Evolutionary conservation across 192 early-diverging fungal species (phyloP).

Genomic region (Podila minutissima): DNA sequence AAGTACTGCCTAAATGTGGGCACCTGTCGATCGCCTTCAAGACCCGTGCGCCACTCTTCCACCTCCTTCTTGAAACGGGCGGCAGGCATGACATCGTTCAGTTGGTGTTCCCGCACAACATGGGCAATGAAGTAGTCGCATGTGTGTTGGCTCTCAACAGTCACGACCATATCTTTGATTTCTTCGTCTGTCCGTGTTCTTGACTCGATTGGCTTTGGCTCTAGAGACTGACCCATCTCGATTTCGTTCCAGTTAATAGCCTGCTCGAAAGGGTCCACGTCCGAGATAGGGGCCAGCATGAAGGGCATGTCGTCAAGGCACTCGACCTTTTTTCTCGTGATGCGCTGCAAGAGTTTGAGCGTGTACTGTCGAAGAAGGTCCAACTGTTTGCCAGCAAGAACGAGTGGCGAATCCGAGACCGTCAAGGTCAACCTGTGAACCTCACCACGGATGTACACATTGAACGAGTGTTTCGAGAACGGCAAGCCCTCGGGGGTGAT

Average conservation of each 20-base stretch:
- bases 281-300: slow-evolving; percentile 62
- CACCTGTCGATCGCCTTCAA: background rate
- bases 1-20: slow-evolving; percentile 57
- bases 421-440: slow-evolving; percentile 19
- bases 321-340: slow-evolving; percentile 55
- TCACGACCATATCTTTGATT: slow-evolving; percentile 41
- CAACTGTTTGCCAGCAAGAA: slow-evolving; percentile 39
- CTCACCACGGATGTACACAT: slow-evolving; percentile 41
- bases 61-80: slow-evolving; percentile 10
- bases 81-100: slow-evolving; percentile 10
- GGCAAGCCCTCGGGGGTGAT: slow-evolving; percentile 55
- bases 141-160: slow-evolving; percentile 47
- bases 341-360: slow-evolving; percentile 54
- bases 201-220: slow-evolving; percentile 1
- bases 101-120: slow-evolving; percentile 35
- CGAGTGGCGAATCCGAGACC: background rate
- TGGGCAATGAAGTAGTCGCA: slow-evolving; percentile 58
- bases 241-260: slow-evolving; percentile 62
- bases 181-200: slow-evolving; percentile 15
- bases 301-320: slow-evolving; percentile 65
- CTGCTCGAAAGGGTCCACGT: slow-evolving; percentile 16
- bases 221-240: slow-evolving; percentile 5
- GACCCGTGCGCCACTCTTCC: background rate
- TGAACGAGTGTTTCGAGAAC: slow-evolving; percentile 17
- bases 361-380: slow-evolving; percentile 63